phyloP scores from a whole-genome alignment of 306 rosid genomes.

The Cotoneaster glaucophyllus region DNA sequence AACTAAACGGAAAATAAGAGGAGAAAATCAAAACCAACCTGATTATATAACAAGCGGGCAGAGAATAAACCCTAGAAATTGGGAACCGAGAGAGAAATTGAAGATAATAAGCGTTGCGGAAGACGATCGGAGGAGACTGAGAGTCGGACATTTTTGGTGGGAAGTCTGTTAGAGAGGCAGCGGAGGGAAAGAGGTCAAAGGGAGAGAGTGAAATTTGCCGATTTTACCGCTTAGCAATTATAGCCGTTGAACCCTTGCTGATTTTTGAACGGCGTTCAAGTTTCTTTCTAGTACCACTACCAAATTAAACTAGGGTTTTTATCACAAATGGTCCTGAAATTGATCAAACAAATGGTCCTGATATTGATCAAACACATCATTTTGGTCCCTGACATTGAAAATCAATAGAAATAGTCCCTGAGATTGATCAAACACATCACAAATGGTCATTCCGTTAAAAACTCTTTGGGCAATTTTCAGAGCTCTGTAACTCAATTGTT shows the following conservation, averaged over 20 bases:
- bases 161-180: constrained; percentile 6
- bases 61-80: constrained; percentile 11
- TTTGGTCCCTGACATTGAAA: too few relatives aligned
- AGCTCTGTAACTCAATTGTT: too few relatives aligned
- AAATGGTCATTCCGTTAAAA: too few relatives aligned
- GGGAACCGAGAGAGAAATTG: background rate
- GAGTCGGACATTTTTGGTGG: constrained; percentile 17
- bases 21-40: background rate
- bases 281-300: too few relatives aligned
- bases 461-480: too few relatives aligned
- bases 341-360: too few relatives aligned
- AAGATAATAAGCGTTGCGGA: constrained; percentile 1
- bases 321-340: too few relatives aligned
- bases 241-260: constrained; percentile 13
- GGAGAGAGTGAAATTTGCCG: constrained; percentile 44
- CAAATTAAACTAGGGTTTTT: too few relatives aligned
- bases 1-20: background rate
- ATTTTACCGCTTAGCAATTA: background rate
- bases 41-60: background rate
- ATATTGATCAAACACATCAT: too few relatives aligned
- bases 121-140: background rate
- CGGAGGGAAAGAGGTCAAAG: background rate
- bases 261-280: background rate
- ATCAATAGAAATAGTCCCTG: too few relatives aligned
- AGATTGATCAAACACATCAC: too few relatives aligned